These are phyloP conservation scores for Cnidoscolus chayamansa DNA, from an alignment of 441 rosid species.

Conservation along the genomic window DNA sequence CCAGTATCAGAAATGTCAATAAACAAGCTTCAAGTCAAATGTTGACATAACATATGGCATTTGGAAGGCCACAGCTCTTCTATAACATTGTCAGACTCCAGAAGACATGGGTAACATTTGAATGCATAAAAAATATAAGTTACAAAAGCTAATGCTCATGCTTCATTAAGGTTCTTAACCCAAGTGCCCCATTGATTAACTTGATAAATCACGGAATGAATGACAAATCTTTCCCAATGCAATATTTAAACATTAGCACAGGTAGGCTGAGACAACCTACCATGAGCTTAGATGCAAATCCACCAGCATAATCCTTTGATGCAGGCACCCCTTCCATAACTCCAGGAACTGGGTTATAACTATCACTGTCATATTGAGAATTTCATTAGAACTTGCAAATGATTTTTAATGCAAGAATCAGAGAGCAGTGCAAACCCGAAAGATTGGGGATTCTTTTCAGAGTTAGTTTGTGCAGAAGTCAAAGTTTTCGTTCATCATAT, in stretches of 20 bases:
- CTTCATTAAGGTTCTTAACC: neutral
- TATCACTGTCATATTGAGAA: conserved; percentile 51
- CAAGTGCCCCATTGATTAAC: neutral
- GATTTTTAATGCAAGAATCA: neutral
- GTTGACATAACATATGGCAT: neutral
- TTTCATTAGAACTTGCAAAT: conserved; percentile 17
- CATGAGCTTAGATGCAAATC: conserved; percentile 84
- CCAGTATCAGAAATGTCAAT: neutral
- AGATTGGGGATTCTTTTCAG: no score
- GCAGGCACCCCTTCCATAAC: conserved; percentile 94
- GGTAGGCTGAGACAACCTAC: conserved; percentile 32
- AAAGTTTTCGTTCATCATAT: neutral
- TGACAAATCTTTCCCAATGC: neutral
- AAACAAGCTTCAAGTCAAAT: neutral
- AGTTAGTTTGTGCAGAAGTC: neutral
- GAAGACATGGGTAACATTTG: neutral
- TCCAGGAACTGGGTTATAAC: conserved; percentile 94
- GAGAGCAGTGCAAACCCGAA: neutral
- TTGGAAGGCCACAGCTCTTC: neutral
- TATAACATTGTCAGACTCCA: neutral
- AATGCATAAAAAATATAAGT: neutral
- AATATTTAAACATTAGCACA: neutral
- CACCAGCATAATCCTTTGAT: conserved; percentile 72
- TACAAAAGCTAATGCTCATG: no score
- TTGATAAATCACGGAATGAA: conserved; percentile 2